phyloP scores from a whole-genome alignment of 441 rosid genomes.

The Mallotus repandus region DNA sequence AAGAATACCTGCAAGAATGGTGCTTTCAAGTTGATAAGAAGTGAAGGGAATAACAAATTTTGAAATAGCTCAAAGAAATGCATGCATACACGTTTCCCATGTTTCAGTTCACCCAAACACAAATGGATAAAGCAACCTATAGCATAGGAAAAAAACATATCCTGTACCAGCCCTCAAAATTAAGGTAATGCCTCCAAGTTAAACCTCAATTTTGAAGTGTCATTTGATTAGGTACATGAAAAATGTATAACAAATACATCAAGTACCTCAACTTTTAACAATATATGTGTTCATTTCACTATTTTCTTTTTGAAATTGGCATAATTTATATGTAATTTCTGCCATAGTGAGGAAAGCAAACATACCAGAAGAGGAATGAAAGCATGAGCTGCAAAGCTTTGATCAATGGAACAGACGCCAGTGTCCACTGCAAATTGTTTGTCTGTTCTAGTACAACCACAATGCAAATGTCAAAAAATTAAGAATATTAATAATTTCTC shows the following conservation, averaged over 20 bases:
- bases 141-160: not conserved
- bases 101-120: not conserved
- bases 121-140: constrained; percentile 7
- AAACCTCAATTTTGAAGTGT: not conserved
- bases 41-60: not conserved
- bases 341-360: not conserved
- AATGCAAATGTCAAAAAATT: constrained; percentile 19
- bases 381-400: constrained; percentile 82
- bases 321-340: not conserved
- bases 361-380: constrained; percentile 89
- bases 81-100: not conserved
- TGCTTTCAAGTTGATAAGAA: constrained; percentile 8
- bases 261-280: not conserved
- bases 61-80: not conserved
- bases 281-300: not conserved
- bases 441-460: constrained; percentile 44
- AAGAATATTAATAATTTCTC: constrained; percentile 21
- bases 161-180: not conserved
- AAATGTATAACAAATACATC: not conserved
- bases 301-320: not conserved
- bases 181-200: not conserved
- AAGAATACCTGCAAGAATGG: constrained; percentile 69
- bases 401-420: constrained; percentile 76
- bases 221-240: not conserved
- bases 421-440: constrained; percentile 79